Base-by-base conservation (phyloP, 345 rosid species). In the Acer campestre region DNA sequence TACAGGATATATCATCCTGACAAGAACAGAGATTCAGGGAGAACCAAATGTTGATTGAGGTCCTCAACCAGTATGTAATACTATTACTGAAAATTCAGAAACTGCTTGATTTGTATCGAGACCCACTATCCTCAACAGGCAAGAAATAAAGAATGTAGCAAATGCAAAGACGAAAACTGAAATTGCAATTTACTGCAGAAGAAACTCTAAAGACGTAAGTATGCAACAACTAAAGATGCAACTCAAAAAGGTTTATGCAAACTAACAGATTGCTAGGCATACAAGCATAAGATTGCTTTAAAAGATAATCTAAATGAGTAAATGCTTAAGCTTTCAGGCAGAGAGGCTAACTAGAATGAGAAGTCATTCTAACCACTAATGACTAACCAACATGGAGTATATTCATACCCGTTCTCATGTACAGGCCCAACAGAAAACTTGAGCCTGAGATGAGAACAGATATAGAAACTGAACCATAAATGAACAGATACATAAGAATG, bases 241-340 rank as follows among this genome's bases (percentile, higher is more conserved):
- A 61, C 56, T 40, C 27, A 3, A 31, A 38, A 71, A 10, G 42
- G 3, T 17, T 73, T 73, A 42, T 55, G 62, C 58, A 59, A 35
- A 23, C 76, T 44, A 14, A n/a, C 25, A 73, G 67, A 61, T 65
- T 38, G n/a, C 11, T 17, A 31, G 20, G 18, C 18, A 17, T 16
- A 65, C 40, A 35, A 6, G 11, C 68, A 25, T 23, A 40, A 18
- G 23, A 44, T 73, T 61, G 38, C 7, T 10, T 6, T 35, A 51
- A 62, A 61, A 12, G 17, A 35, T 14, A 62, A 73, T 9, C 51
- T 42, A 42, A 61, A 40, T 59, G 38, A 35, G 38, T 35, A 35
- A 35, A 35, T 35, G 76, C 23, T 59, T 61, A 44, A 73, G 56
- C 58, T 44, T 58, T 73, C 16, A 42, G 22, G 67, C 58, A 62